These are phyloP conservation scores for Colletotrichum plurivorum DNA, from an alignment of 2,329 filamentous ascomycete species.

Conservation along the genomic window DNA sequence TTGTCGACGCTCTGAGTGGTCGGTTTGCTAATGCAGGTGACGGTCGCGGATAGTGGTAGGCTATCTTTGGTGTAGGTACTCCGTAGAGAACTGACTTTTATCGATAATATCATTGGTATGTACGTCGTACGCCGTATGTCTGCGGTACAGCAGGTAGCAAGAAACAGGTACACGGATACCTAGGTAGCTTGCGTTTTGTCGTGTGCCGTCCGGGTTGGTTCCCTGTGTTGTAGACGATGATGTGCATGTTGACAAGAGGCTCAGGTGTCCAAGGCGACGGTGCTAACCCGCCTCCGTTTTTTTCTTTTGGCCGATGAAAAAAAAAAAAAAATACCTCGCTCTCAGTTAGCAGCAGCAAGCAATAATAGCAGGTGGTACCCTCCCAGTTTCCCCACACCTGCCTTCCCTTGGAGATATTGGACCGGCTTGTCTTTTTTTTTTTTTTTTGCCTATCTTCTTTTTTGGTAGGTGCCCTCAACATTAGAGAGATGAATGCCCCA, in stretches of 20 bases:
- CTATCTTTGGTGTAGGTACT: background rate
- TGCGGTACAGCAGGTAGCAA: too few species aligned
- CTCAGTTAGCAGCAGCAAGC: too few species aligned
- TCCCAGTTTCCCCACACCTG: too few species aligned
- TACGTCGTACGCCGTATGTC: too few species aligned
- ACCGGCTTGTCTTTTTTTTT: background rate
- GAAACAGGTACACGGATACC: too few species aligned
- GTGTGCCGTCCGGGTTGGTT: too few species aligned
- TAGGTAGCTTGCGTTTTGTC: too few species aligned
- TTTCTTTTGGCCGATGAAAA: background rate
- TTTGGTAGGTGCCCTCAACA: background rate
- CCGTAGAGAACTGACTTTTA: background rate
- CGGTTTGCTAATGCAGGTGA: slow-evolving; percentile 5
- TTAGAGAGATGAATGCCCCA: background rate
- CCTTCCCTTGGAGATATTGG: too few species aligned
- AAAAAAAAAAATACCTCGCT: too few species aligned
- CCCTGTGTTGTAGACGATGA: slow-evolving; percentile 28
- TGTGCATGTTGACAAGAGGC: slow-evolving; percentile 33
- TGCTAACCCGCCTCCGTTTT: background rate
- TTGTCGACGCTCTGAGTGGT: slow-evolving; percentile 17
- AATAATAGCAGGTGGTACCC: too few species aligned
- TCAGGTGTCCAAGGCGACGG: slow-evolving; percentile 16
- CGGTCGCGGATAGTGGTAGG: slow-evolving; percentile 18
- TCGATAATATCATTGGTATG: background rate
- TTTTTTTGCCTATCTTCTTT: background rate